A percentile compares a stretch with the other conserved stretches of the same genome.
These are phyloP conservation scores for Aquilaria yunnanensis DNA, from an alignment of 345 rosid genomes.

Conservation along the genomic window DNA sequence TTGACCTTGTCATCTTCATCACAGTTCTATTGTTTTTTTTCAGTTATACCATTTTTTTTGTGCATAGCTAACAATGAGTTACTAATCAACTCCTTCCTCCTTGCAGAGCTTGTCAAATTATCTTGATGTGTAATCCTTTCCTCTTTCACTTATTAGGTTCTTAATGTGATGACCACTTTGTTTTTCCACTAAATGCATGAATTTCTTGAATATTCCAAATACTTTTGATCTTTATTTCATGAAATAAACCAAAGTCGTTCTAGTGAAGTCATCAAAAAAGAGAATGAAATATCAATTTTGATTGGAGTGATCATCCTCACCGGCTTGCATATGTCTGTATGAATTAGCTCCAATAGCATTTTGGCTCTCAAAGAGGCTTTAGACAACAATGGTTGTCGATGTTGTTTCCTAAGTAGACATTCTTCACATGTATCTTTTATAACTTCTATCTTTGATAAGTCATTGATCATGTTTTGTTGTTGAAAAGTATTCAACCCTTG, in stretches of 20 bases:
- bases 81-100: background rate
- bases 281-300: background rate
- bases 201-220: slow-evolving; percentile 2
- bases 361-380: no score
- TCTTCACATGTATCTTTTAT: no score
- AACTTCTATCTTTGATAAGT: no score
- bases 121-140: background rate
- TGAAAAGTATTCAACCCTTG: no score
- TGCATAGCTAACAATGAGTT: background rate
- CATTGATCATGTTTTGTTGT: no score
- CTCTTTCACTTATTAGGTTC: background rate
- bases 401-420: no score
- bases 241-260: background rate
- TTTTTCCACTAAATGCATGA: background rate
- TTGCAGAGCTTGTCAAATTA: background rate
- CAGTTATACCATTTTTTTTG: background rate
- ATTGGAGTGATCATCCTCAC: background rate
- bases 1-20: background rate
- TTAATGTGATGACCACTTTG: background rate
- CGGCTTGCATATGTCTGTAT: background rate
- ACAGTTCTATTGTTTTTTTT: background rate
- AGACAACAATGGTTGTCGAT: no score
- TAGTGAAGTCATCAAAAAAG: background rate
- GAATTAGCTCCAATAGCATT: background rate
- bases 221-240: background rate